Evolutionary conservation across 192 early-diverging fungal genomes (phyloP), one percentile per base, ranked within the genome.

Genomic region (Kickxella alabastrina): DNA sequence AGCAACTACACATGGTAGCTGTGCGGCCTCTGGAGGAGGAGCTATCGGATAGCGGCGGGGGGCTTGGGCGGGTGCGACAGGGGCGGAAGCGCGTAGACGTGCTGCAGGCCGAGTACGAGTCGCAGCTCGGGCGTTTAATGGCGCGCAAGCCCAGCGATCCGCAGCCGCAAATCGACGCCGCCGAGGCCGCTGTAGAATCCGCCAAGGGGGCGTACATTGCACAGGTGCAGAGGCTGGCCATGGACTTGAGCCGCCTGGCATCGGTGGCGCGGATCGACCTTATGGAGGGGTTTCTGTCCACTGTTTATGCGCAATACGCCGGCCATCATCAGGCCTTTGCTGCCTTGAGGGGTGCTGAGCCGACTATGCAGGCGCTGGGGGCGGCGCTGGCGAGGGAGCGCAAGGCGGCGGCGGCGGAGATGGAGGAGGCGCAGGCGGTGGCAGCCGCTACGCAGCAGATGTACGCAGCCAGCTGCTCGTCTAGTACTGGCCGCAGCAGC

Each of bases 301-400:
- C 87, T 27, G 87, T 91, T 78, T 93, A 90, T 63, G 87, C 87
- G 17, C 83, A 88, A 35, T 88, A 83, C 44, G 85, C 87, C 22
- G 88, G 87, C 61, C 83, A 84, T 62, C 91, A 93, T 51, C 88
- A 91, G 59, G 81, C 84, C 22, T 91, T 86, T 57, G 87, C 90
- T 38, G 80, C 82, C 40, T 49, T 93, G 19, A 83, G 85, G 52
- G 86, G 87, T 54, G 63, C 90, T 31, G 91, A 93, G 61, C 91
- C 89, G 3, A 73, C 81, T 22, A 90, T 93, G 87, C 81, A 85
- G 29, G 74, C 79, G 49, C 76, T 93, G 22, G 72, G 72, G 39
- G 60, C 63, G 47, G 49, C 60, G 12, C 41, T 68, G 21, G 60
- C 57, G 8, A 39, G 44, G 39, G 32, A 42, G n/a, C 42, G 65